phyloP scores from a whole-genome alignment of 176 grass and related monocot genomes.

The Oropetium thomaeum region DNA sequence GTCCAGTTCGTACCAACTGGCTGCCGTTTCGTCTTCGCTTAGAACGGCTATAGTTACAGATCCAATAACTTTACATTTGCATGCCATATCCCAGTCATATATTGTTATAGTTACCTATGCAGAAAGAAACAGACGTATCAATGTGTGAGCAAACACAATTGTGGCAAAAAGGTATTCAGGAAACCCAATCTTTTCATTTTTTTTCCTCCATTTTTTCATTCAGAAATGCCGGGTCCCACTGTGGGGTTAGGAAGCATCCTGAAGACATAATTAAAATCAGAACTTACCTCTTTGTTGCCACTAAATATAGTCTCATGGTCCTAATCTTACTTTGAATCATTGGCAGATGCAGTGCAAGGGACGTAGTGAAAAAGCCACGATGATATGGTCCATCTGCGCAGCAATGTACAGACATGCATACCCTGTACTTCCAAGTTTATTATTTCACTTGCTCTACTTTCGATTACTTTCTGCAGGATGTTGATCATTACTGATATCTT shows the following conservation, averaged over 20 bases:
- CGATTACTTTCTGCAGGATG: slow-evolving; percentile 4
- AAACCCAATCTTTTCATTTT: neutral
- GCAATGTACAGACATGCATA: slow-evolving; percentile 5
- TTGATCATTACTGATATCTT: neutral
- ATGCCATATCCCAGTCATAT: slow-evolving; percentile 81
- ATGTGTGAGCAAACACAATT: neutral
- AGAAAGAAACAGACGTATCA: slow-evolving; percentile 14
- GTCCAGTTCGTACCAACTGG: slow-evolving; percentile 83
- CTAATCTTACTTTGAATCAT: slow-evolving; percentile 30
- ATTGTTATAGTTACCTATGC: slow-evolving; percentile 62
- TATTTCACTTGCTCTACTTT: slow-evolving; percentile 16
- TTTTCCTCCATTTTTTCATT: neutral
- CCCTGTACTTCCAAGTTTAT: slow-evolving; percentile 12
- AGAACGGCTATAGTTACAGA: slow-evolving; percentile 61
- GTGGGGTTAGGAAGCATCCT: neutral
- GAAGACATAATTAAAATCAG: neutral
- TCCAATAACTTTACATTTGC: slow-evolving; percentile 86
- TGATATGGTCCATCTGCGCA: slow-evolving; percentile 13
- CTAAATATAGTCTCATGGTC: neutral
- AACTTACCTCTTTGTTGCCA: neutral
- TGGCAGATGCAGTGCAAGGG: neutral
- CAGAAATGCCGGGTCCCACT: neutral
- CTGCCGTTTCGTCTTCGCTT: slow-evolving; percentile 56
- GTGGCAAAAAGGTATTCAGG: neutral
- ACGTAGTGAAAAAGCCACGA: slow-evolving; percentile 15